A percentile compares a stretch with the other conserved stretches of the same genome.
phyloP scores from a whole-genome alignment of 2,329 filamentous ascomycete genomes.

The Verticillium klebahnii region DNA sequence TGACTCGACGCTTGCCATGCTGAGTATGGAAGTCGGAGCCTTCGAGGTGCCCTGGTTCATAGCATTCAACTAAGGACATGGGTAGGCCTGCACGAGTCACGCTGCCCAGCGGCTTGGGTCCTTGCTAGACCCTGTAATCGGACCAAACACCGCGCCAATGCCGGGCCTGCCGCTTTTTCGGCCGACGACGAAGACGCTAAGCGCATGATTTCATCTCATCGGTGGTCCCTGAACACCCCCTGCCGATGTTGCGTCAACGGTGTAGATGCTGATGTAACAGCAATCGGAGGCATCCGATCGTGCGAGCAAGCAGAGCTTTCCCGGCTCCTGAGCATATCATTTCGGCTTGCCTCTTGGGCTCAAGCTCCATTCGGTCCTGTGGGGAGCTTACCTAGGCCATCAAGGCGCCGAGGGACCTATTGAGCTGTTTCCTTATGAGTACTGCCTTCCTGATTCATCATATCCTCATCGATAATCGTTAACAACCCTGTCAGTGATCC shows the following conservation, averaged over 20 bases:
- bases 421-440: too few relatives aligned
- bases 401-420: too few relatives aligned
- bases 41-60: neutral
- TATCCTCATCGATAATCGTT: too few relatives aligned
- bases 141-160: neutral
- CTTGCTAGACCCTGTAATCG: neutral
- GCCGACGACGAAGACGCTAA: neutral
- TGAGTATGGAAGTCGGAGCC: neutral
- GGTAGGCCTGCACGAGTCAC: neutral
- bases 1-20: neutral
- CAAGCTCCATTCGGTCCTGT: too few relatives aligned
- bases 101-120: neutral
- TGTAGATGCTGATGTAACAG: neutral
- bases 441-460: too few relatives aligned
- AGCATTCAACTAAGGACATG: neutral
- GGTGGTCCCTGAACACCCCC: neutral
- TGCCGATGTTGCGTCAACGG: neutral
- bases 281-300: too few relatives aligned
- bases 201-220: neutral
- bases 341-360: too few relatives aligned
- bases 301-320: too few relatives aligned
- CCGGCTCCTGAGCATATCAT: too few relatives aligned
- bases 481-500: too few relatives aligned
- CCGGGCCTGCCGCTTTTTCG: neutral
- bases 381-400: too few relatives aligned